phyloP scores from a whole-genome alignment of 129 eudicot genomes.

The Tanacetum coccineum region DNA sequence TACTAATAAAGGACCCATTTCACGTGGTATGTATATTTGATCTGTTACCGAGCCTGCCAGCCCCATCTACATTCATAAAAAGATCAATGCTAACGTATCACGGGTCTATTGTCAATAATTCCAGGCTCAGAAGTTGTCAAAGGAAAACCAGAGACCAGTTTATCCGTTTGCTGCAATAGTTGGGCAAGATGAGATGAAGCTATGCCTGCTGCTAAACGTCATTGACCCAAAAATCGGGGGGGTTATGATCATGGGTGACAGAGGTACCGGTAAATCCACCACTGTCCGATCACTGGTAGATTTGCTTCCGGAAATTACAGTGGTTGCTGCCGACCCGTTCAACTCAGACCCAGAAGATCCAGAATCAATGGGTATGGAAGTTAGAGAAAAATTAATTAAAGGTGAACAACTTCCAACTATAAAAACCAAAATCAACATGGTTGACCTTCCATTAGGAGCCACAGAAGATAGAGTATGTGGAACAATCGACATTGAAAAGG shows the following conservation, averaged over 20 bases:
- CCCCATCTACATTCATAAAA: background rate
- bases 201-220: slow-evolving; percentile 80
- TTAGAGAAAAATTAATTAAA: slow-evolving; percentile 56
- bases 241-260: slow-evolving; percentile 96
- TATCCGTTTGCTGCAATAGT: slow-evolving; percentile 98
- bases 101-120: background rate
- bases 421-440: slow-evolving; percentile 87
- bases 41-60: background rate
- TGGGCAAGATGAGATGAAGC: slow-evolving; percentile 97
- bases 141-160: slow-evolving; percentile 86
- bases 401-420: slow-evolving; percentile 64
- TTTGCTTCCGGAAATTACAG: slow-evolving; percentile 85
- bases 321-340: slow-evolving; percentile 78
- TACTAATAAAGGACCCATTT: background rate
- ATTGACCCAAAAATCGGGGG: slow-evolving; percentile 98
- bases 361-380: slow-evolving; percentile 88
- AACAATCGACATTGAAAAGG: slow-evolving; percentile 88
- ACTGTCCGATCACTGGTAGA: slow-evolving; percentile 88
- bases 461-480: slow-evolving; percentile 96
- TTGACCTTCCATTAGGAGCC: slow-evolving; percentile 94
- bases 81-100: too few relatives aligned
- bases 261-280: slow-evolving; percentile 96
- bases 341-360: slow-evolving; percentile 94
- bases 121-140: slow-evolving; percentile 76
- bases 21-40: background rate